Conservation (phyloP, 768 basidiomycete species). For the Russula olivacea region DNA sequence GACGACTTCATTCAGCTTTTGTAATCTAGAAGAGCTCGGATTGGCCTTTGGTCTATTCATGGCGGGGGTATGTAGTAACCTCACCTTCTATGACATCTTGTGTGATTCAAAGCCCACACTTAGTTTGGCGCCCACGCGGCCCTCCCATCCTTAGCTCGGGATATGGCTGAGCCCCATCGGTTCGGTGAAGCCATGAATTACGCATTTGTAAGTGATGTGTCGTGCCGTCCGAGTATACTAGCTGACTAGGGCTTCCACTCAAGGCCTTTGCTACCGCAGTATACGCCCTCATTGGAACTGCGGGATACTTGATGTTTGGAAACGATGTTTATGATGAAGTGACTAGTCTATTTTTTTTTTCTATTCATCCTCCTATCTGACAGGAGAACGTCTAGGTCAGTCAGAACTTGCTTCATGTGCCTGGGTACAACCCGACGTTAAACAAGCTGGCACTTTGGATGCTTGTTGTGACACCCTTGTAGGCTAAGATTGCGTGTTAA, state of each 20-base stretch:
- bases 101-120: background rate
- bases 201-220: constrained; percentile 58
- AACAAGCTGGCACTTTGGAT: constrained; percentile 80
- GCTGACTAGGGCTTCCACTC: background rate
- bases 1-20: constrained; percentile 54
- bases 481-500: constrained; percentile 30
- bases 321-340: constrained; percentile 75
- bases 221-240: constrained; percentile 19
- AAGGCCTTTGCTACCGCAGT: constrained; percentile 22
- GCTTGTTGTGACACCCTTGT: constrained; percentile 75
- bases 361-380: constrained; percentile 10
- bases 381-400: constrained; percentile 56
- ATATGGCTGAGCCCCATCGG: constrained; percentile 78
- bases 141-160: constrained; percentile 82
- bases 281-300: constrained; percentile 57
- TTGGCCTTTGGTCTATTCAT: constrained; percentile 86
- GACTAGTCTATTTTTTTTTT: constrained; percentile 4
- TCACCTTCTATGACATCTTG: background rate
- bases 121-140: constrained; percentile 91
- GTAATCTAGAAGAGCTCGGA: constrained; percentile 54
- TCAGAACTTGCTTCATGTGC: constrained; percentile 65
- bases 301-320: constrained; percentile 93
- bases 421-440: constrained; percentile 63
- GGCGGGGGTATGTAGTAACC: constrained; percentile 60
- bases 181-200: constrained; percentile 80